Conservation (phyloP, 495 filamentous ascomycete species). For the Penicillium bovifimosum region DNA sequence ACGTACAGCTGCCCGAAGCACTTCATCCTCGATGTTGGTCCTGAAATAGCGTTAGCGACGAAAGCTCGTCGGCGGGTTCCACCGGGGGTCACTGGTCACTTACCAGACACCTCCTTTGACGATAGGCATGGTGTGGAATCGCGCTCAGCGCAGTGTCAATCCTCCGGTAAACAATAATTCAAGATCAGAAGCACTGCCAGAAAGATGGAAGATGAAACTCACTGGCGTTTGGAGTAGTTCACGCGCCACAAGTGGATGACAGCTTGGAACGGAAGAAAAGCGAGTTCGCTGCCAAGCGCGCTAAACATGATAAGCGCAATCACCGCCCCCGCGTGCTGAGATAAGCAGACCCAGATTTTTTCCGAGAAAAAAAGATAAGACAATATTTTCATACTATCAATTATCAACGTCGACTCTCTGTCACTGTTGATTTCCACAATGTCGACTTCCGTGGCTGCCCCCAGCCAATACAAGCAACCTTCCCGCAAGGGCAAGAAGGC, state of each 20-base stretch:
- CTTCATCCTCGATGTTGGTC: slow-evolving; percentile 85
- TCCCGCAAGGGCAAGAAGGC: slow-evolving; percentile 97
- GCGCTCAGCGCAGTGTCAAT: slow-evolving; percentile 3
- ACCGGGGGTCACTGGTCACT: slow-evolving; percentile 48
- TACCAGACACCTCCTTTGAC: slow-evolving; percentile 98
- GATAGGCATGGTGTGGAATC: slow-evolving; percentile 66
- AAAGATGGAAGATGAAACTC: slow-evolving; percentile 17
- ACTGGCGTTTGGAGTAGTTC: slow-evolving; percentile 7
- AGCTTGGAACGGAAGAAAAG: slow-evolving; percentile 20
- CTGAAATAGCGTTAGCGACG: slow-evolving; percentile 27
- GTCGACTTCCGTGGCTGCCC: slow-evolving; percentile 40
- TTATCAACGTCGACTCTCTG: not conserved
- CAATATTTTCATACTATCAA: slow-evolving; percentile 8
- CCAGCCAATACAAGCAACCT: slow-evolving; percentile 66
- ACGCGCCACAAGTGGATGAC: slow-evolving; percentile 14
- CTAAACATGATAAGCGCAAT: slow-evolving; percentile 6
- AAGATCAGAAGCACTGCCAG: slow-evolving; percentile 4
- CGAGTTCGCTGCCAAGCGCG: slow-evolving; percentile 21
- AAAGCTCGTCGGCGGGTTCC: not conserved
- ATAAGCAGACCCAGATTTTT: slow-evolving; percentile 35
- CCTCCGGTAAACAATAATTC: not conserved
- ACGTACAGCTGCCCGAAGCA: slow-evolving; percentile 78
- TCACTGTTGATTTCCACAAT: slow-evolving; percentile 21
- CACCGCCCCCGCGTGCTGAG: slow-evolving; percentile 27
- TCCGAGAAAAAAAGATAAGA: slow-evolving; percentile 27